phyloP scores from a whole-genome alignment of 164 flowering plant genomes.

The Sextonia rubra region DNA sequence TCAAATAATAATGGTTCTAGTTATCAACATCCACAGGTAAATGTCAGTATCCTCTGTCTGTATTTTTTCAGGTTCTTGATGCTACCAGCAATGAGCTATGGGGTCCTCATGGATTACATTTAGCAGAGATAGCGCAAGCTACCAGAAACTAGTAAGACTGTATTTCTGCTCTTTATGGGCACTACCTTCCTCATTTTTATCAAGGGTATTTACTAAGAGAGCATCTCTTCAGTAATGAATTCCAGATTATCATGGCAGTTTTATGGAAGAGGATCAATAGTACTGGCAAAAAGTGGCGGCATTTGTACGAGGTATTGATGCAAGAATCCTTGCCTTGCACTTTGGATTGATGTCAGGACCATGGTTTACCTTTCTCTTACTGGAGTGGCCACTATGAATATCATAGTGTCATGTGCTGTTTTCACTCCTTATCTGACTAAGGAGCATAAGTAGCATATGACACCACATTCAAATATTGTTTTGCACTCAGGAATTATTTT shows the following conservation, averaged over 20 bases:
- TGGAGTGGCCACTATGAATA: neutral
- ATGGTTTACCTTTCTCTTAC: neutral
- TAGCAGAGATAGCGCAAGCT: conserved; percentile 96
- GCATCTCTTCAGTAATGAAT: conserved; percentile 65
- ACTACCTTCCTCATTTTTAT: conserved; percentile 1
- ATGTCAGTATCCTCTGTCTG: neutral
- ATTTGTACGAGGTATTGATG: conserved; percentile 86
- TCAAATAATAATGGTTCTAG: neutral
- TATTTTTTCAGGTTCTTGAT: conserved; percentile 75
- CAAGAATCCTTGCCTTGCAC: too few species aligned
- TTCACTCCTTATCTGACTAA: too few species aligned
- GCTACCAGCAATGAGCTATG: conserved; percentile 98
- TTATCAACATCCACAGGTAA: too few species aligned
- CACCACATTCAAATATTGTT: too few species aligned
- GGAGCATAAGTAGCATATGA: too few species aligned
- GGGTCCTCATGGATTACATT: conserved; percentile 98
- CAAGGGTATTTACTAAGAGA: neutral
- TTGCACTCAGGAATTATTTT: neutral
- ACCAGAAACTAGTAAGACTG: conserved; percentile 72
- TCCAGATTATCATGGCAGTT: conserved; percentile 91
- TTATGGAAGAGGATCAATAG: conserved; percentile 91
- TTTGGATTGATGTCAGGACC: neutral
- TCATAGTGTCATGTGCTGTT: neutral
- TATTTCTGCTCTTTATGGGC: neutral
- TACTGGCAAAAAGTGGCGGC: conserved; percentile 99